phyloP scores from a whole-genome alignment of 129 eudicot genomes.

The Tagetes erecta region DNA sequence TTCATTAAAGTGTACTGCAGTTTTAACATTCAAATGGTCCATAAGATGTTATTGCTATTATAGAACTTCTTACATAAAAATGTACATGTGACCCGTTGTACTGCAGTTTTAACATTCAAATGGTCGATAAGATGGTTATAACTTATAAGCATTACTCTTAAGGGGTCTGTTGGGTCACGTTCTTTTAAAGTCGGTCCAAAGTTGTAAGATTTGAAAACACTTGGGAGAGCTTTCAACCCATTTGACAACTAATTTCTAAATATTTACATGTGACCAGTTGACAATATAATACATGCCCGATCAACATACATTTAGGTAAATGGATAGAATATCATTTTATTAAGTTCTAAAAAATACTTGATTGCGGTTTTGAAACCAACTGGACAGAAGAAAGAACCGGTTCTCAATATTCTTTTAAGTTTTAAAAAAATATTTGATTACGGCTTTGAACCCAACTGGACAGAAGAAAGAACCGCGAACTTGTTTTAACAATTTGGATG shows the following conservation, averaged over 20 bases:
- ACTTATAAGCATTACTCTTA: not conserved
- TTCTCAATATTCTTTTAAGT: too few relatives aligned
- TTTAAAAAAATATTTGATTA: too few relatives aligned
- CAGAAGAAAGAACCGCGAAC: not conserved
- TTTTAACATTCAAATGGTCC: slow-evolving; percentile 16
- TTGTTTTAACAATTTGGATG: not conserved
- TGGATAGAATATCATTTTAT: not conserved
- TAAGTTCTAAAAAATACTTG: too few relatives aligned
- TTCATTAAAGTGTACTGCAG: slow-evolving; percentile 93
- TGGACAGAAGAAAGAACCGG: not conserved
- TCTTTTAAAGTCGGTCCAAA: not conserved
- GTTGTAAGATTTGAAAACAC: not conserved
- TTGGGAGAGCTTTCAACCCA: not conserved
- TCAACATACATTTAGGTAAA: not conserved
- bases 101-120: too few relatives aligned
- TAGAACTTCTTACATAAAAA: not conserved
- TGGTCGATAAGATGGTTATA: too few relatives aligned
- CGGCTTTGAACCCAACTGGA: too few relatives aligned
- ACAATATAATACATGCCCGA: not conserved
- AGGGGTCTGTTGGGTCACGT: not conserved
- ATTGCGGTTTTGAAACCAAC: not conserved
- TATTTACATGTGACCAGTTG: not conserved
- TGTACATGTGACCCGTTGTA: too few relatives aligned
- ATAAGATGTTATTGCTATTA: not conserved
- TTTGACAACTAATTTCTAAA: not conserved